phyloP scores from a whole-genome alignment of 805 yeast species.

The Wickerhamomyces strasburgensis region DNA sequence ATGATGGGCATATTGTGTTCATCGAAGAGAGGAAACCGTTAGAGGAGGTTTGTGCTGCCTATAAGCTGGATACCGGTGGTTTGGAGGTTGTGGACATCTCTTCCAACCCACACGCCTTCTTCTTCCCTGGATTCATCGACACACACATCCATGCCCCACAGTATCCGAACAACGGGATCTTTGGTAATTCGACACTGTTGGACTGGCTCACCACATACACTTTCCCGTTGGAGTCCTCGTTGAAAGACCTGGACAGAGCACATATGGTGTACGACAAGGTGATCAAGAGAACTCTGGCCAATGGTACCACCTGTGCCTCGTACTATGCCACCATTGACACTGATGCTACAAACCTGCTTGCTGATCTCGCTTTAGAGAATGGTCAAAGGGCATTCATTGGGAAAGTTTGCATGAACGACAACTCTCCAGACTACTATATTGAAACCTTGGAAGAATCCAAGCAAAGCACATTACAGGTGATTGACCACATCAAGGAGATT shows the following conservation, averaged over 20 bases:
- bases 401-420: slow-evolving; percentile 88
- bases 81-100: slow-evolving; percentile 31
- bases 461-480: slow-evolving; percentile 48
- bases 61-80: too few relatives aligned
- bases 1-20: slow-evolving; percentile 30
- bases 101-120: slow-evolving; percentile 43
- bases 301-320: slow-evolving; percentile 91
- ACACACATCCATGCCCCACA: slow-evolving; percentile 86
- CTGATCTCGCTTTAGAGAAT: slow-evolving; percentile 54
- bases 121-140: slow-evolving; percentile 79
- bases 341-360: slow-evolving; percentile 69
- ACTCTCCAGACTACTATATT: slow-evolving; percentile 66
- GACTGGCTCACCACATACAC: slow-evolving; percentile 90
- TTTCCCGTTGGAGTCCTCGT: slow-evolving; percentile 78
- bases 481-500: slow-evolving; percentile 47
- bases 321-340: slow-evolving; percentile 88
- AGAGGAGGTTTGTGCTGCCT: too few relatives aligned
- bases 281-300: slow-evolving; percentile 59
- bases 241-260: slow-evolving; percentile 52
- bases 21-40: slow-evolving; percentile 17
- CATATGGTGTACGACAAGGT: slow-evolving; percentile 57
- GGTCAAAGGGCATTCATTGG: slow-evolving; percentile 93
- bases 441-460: slow-evolving; percentile 55
- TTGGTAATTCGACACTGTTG: slow-evolving; percentile 76
- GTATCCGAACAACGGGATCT: slow-evolving; percentile 76